Conservation (phyloP, 306 rosid species). For the Bauhinia variegata region DNA sequence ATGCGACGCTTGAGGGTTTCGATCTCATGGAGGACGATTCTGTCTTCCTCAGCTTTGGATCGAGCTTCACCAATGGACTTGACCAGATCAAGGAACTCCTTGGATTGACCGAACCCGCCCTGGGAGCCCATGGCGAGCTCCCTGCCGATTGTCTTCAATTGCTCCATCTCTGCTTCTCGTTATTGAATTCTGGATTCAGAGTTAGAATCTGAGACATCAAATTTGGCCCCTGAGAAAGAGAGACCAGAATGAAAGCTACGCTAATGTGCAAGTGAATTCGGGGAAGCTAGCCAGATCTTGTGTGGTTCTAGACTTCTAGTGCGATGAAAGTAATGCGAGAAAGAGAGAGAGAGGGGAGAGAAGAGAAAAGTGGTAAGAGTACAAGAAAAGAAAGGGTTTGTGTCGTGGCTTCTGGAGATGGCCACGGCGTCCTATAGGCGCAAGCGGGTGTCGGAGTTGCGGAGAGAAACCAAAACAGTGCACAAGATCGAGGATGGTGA, state of each 20-base stretch:
- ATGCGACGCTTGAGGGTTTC: conserved; percentile 89
- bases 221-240: not conserved
- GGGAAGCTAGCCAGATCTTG: conserved; percentile 18
- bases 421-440: not conserved
- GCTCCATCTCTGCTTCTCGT: conserved; percentile 58
- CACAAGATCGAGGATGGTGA: not conserved
- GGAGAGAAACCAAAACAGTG: not conserved
- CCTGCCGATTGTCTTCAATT: conserved; percentile 83
- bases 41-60: conserved; percentile 95
- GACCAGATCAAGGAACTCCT: conserved; percentile 86
- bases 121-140: conserved; percentile 99
- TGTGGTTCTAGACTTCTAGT: not conserved
- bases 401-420: not conserved
- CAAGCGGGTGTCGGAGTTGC: not conserved
- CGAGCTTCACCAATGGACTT: conserved; percentile 98
- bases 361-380: not conserved
- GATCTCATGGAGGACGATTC: conserved; percentile 86
- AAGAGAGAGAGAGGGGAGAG: too few relatives aligned
- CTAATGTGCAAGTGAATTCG: not conserved
- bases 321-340: not conserved
- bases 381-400: not conserved
- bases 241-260: conserved; percentile 3
- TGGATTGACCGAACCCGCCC: conserved; percentile 93
- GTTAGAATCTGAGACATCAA: not conserved
- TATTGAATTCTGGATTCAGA: not conserved